Conservation (phyloP, 345 rosid species). For the Salix dunnii region DNA sequence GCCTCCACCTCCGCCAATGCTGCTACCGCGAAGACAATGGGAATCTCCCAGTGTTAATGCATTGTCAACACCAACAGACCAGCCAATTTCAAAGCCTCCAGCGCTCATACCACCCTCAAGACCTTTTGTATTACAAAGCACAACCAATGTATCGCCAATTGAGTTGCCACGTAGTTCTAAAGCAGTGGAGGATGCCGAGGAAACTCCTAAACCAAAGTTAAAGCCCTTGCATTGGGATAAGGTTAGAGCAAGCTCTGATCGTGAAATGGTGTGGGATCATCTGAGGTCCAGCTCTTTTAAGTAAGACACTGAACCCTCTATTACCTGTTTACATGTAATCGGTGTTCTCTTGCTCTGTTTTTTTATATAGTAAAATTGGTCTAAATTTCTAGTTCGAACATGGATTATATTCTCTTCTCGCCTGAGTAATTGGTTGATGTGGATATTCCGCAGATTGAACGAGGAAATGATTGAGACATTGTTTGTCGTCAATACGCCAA, state of each 20-base stretch:
- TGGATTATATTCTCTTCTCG: neutral
- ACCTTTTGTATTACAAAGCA: slow-evolving; percentile 55
- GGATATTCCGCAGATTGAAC: slow-evolving; percentile 58
- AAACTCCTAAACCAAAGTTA: slow-evolving; percentile 59
- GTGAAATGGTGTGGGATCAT: slow-evolving; percentile 96
- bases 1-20: slow-evolving; percentile 31
- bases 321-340: neutral
- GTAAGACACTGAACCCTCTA: slow-evolving; percentile 35
- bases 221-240: slow-evolving; percentile 95
- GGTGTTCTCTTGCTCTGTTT: neutral
- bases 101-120: slow-evolving; percentile 57
- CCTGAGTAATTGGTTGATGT: slow-evolving; percentile 4
- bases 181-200: slow-evolving; percentile 34
- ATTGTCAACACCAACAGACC: slow-evolving; percentile 34
- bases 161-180: slow-evolving; percentile 37
- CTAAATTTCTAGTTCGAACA: neutral
- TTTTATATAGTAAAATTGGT: neutral
- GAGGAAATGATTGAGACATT: slow-evolving; percentile 88
- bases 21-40: slow-evolving; percentile 19
- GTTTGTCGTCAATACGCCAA: slow-evolving; percentile 61
- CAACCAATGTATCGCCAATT: slow-evolving; percentile 34
- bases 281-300: slow-evolving; percentile 73
- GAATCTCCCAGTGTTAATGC: slow-evolving; percentile 17
- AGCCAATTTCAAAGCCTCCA: slow-evolving; percentile 50
- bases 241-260: slow-evolving; percentile 94